Base-by-base conservation (phyloP, 805 yeast species). In the Teunomyces panamensis region DNA sequence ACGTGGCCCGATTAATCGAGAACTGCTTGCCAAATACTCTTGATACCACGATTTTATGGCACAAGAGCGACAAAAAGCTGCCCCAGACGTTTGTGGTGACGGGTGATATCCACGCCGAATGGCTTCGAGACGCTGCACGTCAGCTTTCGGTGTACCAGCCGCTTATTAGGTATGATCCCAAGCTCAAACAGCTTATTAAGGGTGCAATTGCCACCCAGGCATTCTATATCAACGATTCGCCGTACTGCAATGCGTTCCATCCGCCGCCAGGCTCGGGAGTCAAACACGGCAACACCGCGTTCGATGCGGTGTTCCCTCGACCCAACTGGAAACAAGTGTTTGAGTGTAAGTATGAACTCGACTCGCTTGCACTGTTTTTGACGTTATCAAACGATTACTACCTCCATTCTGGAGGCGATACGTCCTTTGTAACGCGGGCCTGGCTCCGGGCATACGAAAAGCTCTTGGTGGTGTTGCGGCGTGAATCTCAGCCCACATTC, bases 61-160 rank as follows among this genome's bases (percentile, higher is more conserved):
- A 85, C 63, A 46, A 49, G 3, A 56, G 55, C 10, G 34, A 43
- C 46, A 44, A 52, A 16, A 44, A 54, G 13, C 50, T 29, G 16
- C 67, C 90, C 0, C 79, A 82, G 51, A 74, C 95, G 0, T 89
- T 89, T 64, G 79, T 89, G 1, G 92, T 89, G 29, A 89, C 97
- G 0, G 97, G 97, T 8, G 97, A 89, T 60, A 89, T 89, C 47
- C 90, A 88, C 62, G 96, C 96, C 2, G 96, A 89, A 64, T 89
- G 97, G 97, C 69, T 89, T 43, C 68, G 97, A 45, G 97, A 89
- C 64, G 83, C 95, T 1, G 88, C 96, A 0, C 72, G 94, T 55
- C 97, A 89, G 60, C 67, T 89, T 42, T 78, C 88, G 3, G 87
- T 87, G 2, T 90, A 89, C 63, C 83, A 84, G 56, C 80, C 81